Evolutionary conservation across 768 basidiomycete genomes (phyloP).

Genomic region (Rubroboletus pulcherrimus): DNA sequence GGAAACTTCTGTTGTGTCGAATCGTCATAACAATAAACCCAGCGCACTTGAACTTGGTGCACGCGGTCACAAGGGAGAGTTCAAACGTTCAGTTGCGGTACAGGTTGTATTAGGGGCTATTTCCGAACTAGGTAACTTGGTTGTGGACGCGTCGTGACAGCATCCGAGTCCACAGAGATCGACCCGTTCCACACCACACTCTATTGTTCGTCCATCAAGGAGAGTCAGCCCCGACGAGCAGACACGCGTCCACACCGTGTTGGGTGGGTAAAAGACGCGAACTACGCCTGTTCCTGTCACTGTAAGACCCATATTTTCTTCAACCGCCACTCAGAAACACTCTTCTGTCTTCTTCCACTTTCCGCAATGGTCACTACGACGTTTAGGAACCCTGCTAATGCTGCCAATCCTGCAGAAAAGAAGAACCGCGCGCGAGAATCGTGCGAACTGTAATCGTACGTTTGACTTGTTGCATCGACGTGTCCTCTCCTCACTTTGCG

Average conservation of each 20-base stretch:
- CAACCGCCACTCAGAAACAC: not conserved
- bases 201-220: not conserved
- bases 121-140: not conserved
- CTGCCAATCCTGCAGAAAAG: not conserved
- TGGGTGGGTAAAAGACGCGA: not conserved
- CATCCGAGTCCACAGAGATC: no score
- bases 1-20: no score
- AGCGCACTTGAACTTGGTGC: no score
- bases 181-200: not conserved
- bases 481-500: not conserved
- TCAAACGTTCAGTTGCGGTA: no score
- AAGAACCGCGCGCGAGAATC: not conserved
- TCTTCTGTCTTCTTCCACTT: not conserved
- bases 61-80: no score
- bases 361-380: not conserved
- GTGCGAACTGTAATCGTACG: not conserved
- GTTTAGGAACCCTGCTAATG: not conserved
- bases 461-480: not conserved
- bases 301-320: not conserved
- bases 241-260: not conserved
- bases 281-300: not conserved
- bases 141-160: not conserved
- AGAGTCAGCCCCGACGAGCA: not conserved
- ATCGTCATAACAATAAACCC: no score
- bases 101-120: not conserved